These are phyloP conservation scores for Penicillium sp. DNA, from an alignment of 2,329 filamentous ascomycete species.

Conservation along the genomic window DNA sequence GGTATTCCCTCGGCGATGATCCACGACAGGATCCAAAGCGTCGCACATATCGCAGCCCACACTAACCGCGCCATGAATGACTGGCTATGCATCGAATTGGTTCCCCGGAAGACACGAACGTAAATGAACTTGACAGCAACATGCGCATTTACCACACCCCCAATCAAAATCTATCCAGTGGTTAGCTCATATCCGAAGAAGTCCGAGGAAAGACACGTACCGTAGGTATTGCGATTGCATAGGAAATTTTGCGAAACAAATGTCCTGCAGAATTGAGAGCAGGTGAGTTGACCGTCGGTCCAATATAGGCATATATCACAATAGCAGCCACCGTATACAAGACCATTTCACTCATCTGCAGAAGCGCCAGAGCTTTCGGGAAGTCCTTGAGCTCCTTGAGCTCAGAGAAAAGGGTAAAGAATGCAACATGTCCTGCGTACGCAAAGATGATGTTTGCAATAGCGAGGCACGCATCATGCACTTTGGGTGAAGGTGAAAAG, in stretches of 20 bases:
- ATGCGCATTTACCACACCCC: constrained; percentile 65
- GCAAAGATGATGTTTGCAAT: constrained; percentile 67
- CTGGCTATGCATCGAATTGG: constrained; percentile 49
- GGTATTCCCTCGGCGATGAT: constrained; percentile 66
- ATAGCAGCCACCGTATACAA: constrained; percentile 64
- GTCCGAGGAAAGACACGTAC: constrained; percentile 13
- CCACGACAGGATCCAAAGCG: constrained; percentile 59
- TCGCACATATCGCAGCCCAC: constrained; percentile 57
- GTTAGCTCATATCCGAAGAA: neutral
- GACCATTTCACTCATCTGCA: constrained; percentile 56
- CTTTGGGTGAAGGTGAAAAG: constrained; percentile 36
- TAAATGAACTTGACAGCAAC: constrained; percentile 65
- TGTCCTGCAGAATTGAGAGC: constrained; percentile 60
- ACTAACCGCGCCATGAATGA: constrained; percentile 49
- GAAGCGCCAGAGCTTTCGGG: constrained; percentile 59
- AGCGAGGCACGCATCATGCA: constrained; percentile 56
- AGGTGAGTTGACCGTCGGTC: constrained; percentile 58
- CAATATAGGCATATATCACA: constrained; percentile 64
- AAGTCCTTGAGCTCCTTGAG: constrained; percentile 58
- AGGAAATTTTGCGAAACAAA: constrained; percentile 59
- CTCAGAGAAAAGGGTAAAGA: constrained; percentile 63
- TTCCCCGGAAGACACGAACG: constrained; percentile 57
- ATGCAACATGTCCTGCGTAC: constrained; percentile 64
- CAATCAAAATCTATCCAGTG: constrained; percentile 56
- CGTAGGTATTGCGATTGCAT: constrained; percentile 65